Conservation (phyloP, 2,329 filamentous ascomycete species). For the Phoma sp. region DNA sequence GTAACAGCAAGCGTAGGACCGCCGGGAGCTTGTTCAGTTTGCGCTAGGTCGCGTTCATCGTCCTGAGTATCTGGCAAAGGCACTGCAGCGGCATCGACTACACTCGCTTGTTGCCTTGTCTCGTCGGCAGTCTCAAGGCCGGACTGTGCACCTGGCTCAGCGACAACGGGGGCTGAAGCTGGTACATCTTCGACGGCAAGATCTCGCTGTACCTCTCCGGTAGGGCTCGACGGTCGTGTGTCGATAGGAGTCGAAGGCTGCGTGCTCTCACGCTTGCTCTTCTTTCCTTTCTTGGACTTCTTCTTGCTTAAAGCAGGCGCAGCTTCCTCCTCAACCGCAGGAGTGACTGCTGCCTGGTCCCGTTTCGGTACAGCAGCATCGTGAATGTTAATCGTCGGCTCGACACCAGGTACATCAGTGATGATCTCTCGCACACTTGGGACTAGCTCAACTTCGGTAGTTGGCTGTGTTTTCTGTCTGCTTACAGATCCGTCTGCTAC, state of each 20-base stretch:
- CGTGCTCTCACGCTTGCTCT: slow-evolving; percentile 29
- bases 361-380: not conserved
- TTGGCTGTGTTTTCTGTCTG: not conserved
- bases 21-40: not conserved
- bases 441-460: slow-evolving; percentile 15
- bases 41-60: not conserved
- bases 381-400: not conserved
- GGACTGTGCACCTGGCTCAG: not conserved
- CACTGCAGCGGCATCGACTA: not conserved
- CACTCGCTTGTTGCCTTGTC: no score
- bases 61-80: slow-evolving; percentile 1
- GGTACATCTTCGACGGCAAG: not conserved
- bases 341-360: not conserved
- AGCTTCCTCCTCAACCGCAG: slow-evolving; percentile 2
- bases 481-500: not conserved
- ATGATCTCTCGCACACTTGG: slow-evolving; percentile 2
- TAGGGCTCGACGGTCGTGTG: slow-evolving; percentile 8
- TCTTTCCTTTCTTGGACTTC: slow-evolving; percentile 40
- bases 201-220: slow-evolving; percentile 4
- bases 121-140: not conserved
- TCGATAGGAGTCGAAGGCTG: slow-evolving; percentile 18
- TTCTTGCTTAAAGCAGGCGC: slow-evolving; percentile 24
- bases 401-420: not conserved
- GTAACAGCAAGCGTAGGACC: no score
- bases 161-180: not conserved